Conservation (phyloP, 1,139 yeast genomes). For the Spathaspora sp. region DNA sequence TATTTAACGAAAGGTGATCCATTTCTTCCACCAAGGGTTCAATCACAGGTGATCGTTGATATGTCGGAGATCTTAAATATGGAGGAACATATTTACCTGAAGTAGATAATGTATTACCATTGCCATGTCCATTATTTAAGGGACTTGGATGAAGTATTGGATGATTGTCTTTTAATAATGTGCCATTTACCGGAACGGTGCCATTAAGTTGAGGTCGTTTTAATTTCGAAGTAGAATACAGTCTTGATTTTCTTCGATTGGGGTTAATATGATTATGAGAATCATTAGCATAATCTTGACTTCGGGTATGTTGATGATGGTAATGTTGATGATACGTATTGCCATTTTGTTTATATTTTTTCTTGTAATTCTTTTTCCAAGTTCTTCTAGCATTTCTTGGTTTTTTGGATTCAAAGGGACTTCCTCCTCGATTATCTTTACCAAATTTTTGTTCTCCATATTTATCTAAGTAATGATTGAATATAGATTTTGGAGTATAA, state of each 20-base stretch:
- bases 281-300: constrained; percentile 14
- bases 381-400: constrained; percentile 19
- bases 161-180: not conserved
- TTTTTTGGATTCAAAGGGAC: constrained; percentile 9
- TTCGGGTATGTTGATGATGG: constrained; percentile 6
- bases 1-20: constrained; percentile 31
- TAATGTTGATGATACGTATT: constrained; percentile 12
- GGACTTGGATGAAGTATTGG: not conserved
- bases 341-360: constrained; percentile 15
- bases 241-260: constrained; percentile 25
- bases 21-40: constrained; percentile 41
- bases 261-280: constrained; percentile 16
- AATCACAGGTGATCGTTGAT: constrained; percentile 33
- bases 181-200: not conserved
- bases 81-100: constrained; percentile 48
- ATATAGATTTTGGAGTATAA: constrained; percentile 75
- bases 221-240: constrained; percentile 30
- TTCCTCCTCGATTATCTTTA: constrained; percentile 5
- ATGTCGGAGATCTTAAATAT: constrained; percentile 41
- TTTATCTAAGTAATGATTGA: constrained; percentile 70
- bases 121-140: constrained; percentile 2
- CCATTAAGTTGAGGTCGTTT: constrained; percentile 7
- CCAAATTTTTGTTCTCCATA: constrained; percentile 45
- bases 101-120: constrained; percentile 12
- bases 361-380: constrained; percentile 31